Percentiles rank a stretch among this genome's conserved stretches.
Conservation (phyloP, 495 filamentous ascomycete species). For the Talaromyces wortmannii region DNA sequence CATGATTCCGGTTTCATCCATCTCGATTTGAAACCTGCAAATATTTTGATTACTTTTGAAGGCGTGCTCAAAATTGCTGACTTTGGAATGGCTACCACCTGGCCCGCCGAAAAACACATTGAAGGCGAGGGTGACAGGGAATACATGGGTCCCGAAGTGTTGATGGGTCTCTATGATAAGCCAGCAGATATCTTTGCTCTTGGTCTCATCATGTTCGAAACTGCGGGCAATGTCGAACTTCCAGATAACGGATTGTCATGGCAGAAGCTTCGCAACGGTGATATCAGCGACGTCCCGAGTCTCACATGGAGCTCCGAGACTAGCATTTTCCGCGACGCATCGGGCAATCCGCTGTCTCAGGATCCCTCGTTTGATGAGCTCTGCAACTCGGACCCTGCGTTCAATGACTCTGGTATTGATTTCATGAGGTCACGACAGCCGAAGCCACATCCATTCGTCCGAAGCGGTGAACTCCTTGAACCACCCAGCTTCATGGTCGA, state of each 20-base stretch:
- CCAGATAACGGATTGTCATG: constrained; percentile 88
- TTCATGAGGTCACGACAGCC: constrained; percentile 16
- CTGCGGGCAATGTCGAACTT: constrained; percentile 82
- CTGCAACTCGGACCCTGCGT: constrained; percentile 41
- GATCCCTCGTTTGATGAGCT: constrained; percentile 44
- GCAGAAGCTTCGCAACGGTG: constrained; percentile 79
- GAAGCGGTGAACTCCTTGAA: constrained; percentile 60
- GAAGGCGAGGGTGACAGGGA: constrained; percentile 93
- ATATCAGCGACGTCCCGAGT: constrained; percentile 78
- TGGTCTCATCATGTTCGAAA: constrained; percentile 89
- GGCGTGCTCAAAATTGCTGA: constrained; percentile 92
- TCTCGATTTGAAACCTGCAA: constrained; percentile 92
- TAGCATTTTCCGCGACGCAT: constrained; percentile 64
- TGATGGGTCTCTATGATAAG: constrained; percentile 77
- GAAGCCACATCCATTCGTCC: constrained; percentile 24
- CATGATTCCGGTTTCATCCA: constrained; percentile 87
- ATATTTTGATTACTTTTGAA: constrained; percentile 85
- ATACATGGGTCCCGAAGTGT: constrained; percentile 89
- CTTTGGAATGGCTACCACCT: constrained; percentile 83
- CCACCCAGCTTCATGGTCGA: constrained; percentile 87
- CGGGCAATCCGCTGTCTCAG: constrained; percentile 55
- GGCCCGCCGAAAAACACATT: constrained; percentile 67
- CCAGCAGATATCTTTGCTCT: constrained; percentile 90
- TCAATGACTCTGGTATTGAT: constrained; percentile 31
- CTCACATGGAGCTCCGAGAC: constrained; percentile 71